phyloP scores from a whole-genome alignment of 176 grass and related monocot genomes.

The Saccharum spontaneum region DNA sequence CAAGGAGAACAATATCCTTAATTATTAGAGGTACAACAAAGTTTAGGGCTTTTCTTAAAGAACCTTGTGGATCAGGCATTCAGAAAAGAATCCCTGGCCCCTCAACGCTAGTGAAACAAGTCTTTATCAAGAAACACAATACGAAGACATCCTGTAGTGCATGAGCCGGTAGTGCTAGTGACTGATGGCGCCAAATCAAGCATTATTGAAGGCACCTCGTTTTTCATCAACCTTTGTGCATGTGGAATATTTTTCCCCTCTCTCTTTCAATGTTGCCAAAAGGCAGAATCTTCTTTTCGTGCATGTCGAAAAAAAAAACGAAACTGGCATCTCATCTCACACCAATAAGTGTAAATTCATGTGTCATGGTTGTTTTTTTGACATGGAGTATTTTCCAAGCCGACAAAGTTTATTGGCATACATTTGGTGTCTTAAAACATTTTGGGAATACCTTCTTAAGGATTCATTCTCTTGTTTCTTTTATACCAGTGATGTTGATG shows the following conservation, averaged over 20 bases:
- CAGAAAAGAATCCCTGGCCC: not conserved
- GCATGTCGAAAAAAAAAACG: conserved; percentile 26
- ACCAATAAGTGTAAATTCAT: conserved; percentile 2
- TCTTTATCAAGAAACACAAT: conserved; percentile 26
- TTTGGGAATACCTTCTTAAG: not conserved
- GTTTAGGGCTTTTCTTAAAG: not conserved
- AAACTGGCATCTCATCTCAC: not conserved
- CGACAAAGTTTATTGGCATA: not conserved
- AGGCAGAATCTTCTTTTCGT: not conserved
- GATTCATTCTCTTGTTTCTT: not conserved
- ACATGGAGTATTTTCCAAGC: conserved; percentile 20
- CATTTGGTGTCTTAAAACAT: not conserved
- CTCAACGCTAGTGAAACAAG: conserved; percentile 12
- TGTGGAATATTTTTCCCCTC: conserved; percentile 29
- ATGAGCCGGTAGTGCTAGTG: conserved; percentile 26
- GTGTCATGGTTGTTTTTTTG: conserved; percentile 1
- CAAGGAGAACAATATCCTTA: not conserved
- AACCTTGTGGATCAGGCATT: conserved; percentile 29
- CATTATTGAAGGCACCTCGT: conserved; percentile 40
- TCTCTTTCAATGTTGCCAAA: conserved; percentile 30
- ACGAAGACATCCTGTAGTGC: conserved; percentile 24
- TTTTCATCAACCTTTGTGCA: conserved; percentile 44
- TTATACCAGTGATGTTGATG: not conserved
- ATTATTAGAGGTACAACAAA: conserved; percentile 21
- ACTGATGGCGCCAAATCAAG: conserved; percentile 34